Evolutionary conservation across 139 green algal species (phyloP).

Genomic region (Astrephomene gubernaculifera): DNA sequence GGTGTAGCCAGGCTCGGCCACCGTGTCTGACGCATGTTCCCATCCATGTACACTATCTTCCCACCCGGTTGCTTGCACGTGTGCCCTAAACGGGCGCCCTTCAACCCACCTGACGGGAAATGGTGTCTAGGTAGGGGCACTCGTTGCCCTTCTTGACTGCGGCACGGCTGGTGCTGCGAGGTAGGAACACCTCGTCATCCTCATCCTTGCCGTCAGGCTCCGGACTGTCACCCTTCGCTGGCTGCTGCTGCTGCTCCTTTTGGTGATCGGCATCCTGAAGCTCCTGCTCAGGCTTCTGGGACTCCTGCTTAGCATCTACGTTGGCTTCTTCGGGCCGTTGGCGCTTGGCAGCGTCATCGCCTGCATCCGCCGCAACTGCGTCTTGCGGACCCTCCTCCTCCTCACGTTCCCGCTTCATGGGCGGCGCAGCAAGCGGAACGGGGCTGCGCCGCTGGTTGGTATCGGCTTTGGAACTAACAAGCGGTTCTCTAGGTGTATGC

Average conservation of each 20-base stretch:
- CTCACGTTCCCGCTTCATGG: constrained; percentile 32
- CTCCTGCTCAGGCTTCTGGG: no score
- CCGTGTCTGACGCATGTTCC: no score
- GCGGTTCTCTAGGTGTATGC: no score
- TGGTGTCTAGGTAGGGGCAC: constrained; percentile 98
- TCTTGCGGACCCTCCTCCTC: neutral
- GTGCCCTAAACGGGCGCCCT: no score
- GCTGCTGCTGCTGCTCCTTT: neutral
- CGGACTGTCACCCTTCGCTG: no score
- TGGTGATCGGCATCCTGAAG: no score
- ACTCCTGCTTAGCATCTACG: no score
- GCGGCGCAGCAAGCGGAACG: neutral
- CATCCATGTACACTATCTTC: no score
- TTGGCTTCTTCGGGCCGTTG: neutral
- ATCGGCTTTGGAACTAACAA: no score
- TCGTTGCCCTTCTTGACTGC: constrained; percentile 76
- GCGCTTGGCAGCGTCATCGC: constrained; percentile 17
- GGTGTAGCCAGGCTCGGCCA: no score
- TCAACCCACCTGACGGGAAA: constrained; percentile 81
- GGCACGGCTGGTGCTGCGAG: constrained; percentile 54
- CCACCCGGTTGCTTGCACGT: no score
- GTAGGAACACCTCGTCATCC: constrained; percentile 54
- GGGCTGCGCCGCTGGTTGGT: no score
- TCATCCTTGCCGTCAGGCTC: constrained; percentile 10
- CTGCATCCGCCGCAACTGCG: neutral